Base-by-base conservation (phyloP, 2,329 filamentous ascomycete species). In the Curvularia sp. region DNA sequence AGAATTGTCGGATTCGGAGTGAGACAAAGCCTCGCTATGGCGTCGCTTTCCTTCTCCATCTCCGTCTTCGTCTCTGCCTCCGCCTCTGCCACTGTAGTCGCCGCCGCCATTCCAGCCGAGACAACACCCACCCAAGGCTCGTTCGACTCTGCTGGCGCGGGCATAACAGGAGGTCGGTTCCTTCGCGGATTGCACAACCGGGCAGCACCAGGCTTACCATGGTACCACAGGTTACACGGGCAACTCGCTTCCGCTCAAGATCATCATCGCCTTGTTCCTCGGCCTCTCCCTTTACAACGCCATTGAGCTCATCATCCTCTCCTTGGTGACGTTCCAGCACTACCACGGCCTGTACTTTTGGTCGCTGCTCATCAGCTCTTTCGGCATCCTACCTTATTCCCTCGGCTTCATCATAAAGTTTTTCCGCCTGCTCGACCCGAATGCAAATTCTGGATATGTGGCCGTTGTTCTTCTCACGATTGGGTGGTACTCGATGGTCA, bases 401-500 rank as follows among this genome's bases (percentile, higher is more conserved):
- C 63, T 80, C 0, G 83, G 82, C 1, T 83, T 83, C 62, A 58
- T 82, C 36, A 69, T 82, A 53, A 83, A 82, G 61, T 73, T 77
- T 49, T 76, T 74, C 53, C 67, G 71, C 42, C 28, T 74, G 15
- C 48, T 75, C 27, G 63, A 74, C 52, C 71, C 72, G 3, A 64
- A 63, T 27, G 19, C 53, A 6, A 50, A 69, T 49, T 50, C 51
- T 6, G 67, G 68, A 15, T 74, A 79, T 45, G 64, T 80, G 1
- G 79, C 80, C 9, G 79, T 82, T 39, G 65, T 81, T 19, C 61
- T 82, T 36, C 76, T 81, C 30, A 79, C 78, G 49, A 59, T 88
- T 54, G 86, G 84, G 10, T 84, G 86, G 83, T 84, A 82, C 70
- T 66, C 76, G 2, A 87, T 88, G 84, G 82, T 89, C 0, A 86